Evolutionary conservation across 1,139 yeast genomes (phyloP).

Genomic region (Blastobotrys malaysiensis): DNA sequence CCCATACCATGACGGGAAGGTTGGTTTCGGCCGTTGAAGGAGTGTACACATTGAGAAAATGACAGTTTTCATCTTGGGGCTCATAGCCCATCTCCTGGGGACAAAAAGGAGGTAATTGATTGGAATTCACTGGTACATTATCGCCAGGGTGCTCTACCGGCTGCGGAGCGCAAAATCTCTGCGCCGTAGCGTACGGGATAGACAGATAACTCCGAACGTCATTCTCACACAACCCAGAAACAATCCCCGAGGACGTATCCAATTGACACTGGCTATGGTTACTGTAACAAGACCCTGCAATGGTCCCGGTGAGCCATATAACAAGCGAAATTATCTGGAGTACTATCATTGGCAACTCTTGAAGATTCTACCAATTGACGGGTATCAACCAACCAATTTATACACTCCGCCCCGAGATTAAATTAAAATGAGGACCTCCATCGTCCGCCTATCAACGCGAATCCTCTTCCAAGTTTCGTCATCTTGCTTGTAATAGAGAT

Average conservation of each 20-base stretch:
- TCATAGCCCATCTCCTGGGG: constrained; percentile 18
- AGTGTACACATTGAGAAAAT: constrained; percentile 26
- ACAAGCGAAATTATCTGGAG: neutral
- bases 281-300: neutral
- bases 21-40: constrained; percentile 14
- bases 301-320: neutral
- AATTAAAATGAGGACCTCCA: neutral
- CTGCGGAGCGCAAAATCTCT: neutral
- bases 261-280: neutral
- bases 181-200: constrained; percentile 19
- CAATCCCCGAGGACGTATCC: neutral
- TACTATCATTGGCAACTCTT: neutral
- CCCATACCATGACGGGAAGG: constrained; percentile 34
- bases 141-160: neutral
- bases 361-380: neutral
- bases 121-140: neutral
- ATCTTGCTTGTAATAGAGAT: neutral
- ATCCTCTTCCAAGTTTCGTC: too few species aligned
- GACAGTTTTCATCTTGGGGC: constrained; percentile 24
- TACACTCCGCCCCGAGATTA: neutral
- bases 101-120: constrained; percentile 19
- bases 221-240: neutral
- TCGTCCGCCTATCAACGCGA: neutral
- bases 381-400: too few species aligned
- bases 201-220: constrained; percentile 16